These are phyloP conservation scores for Pseudogymnoascus sp. DNA, from an alignment of 2,329 filamentous ascomycete species.

Conservation along the genomic window DNA sequence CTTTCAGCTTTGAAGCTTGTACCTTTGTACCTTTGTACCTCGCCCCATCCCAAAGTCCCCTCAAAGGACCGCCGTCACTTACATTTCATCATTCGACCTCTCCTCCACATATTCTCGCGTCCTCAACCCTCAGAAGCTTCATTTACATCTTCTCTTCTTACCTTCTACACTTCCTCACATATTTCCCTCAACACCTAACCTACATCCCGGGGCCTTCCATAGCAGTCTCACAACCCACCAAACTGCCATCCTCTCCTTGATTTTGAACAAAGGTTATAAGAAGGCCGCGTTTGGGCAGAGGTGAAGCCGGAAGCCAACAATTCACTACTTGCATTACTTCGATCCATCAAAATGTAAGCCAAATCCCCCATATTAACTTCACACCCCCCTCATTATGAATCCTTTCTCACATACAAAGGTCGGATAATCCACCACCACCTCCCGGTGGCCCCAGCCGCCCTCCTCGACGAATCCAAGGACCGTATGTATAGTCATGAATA, in stretches of 20 bases:
- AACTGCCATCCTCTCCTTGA: background rate
- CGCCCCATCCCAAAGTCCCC: background rate
- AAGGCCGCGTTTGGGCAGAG: background rate
- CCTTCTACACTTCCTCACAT: background rate
- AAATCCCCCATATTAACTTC: background rate
- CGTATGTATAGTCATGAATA: slow-evolving; percentile 18
- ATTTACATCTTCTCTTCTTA: background rate
- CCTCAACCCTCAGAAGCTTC: background rate
- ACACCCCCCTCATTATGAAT: background rate
- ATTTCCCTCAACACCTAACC: background rate
- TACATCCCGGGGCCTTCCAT: background rate
- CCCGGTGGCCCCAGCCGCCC: background rate
- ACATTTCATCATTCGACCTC: background rate
- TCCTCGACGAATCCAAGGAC: slow-evolving; percentile 24
- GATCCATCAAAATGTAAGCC: background rate
- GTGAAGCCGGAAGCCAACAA: background rate
- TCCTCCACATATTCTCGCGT: background rate
- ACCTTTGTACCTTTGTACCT: slow-evolving; percentile 1
- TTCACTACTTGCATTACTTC: background rate
- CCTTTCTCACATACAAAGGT: slow-evolving; percentile 11
- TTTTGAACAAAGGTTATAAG: background rate
- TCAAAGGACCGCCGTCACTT: background rate
- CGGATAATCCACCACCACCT: slow-evolving; percentile 1
- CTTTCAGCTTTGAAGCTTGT: slow-evolving; percentile 3
- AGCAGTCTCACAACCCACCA: background rate